phyloP scores from a whole-genome alignment of 148 eudicot species.

The Oxyria digyna region DNA sequence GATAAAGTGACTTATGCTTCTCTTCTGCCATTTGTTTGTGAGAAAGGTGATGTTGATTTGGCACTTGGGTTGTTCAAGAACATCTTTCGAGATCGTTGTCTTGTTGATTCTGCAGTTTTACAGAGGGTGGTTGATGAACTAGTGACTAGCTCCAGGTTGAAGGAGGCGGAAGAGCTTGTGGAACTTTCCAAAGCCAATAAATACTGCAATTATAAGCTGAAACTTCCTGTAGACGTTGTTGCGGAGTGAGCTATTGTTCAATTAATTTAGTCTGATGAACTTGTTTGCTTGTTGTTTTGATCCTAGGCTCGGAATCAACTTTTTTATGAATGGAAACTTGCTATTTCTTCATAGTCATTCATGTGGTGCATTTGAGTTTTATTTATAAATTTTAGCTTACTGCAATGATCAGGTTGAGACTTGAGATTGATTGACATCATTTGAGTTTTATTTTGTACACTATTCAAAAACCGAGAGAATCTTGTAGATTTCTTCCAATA shows the following conservation, averaged over 20 bases:
- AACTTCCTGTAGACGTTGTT: neutral
- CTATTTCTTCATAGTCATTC: too few species aligned
- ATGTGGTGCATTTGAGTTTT: too few species aligned
- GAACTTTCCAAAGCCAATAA: constrained; percentile 13
- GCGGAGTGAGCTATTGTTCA: neutral
- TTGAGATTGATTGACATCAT: neutral
- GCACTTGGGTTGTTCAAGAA: constrained; percentile 18
- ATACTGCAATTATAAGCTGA: constrained; percentile 4
- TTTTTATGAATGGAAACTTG: too few species aligned
- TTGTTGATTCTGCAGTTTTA: constrained; percentile 11
- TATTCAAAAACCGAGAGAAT: too few species aligned
- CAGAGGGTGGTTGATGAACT: constrained; percentile 24
- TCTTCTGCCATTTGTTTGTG: constrained; percentile 19
- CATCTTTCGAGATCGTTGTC: constrained; percentile 9
- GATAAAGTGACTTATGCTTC: constrained; percentile 8
- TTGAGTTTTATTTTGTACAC: too few species aligned
- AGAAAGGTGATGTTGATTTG: constrained; percentile 18
- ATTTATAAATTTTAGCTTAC: too few species aligned
- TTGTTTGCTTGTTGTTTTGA: neutral
- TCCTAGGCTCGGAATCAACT: neutral
- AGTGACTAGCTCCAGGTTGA: constrained; percentile 12
- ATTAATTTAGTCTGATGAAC: neutral
- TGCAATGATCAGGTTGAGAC: neutral
- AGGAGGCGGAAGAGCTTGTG: constrained; percentile 18
- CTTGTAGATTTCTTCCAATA: too few species aligned